Evolutionary conservation across 169 alveolate genomes (phyloP).

Genomic region (Plasmodium relictum): DNA sequence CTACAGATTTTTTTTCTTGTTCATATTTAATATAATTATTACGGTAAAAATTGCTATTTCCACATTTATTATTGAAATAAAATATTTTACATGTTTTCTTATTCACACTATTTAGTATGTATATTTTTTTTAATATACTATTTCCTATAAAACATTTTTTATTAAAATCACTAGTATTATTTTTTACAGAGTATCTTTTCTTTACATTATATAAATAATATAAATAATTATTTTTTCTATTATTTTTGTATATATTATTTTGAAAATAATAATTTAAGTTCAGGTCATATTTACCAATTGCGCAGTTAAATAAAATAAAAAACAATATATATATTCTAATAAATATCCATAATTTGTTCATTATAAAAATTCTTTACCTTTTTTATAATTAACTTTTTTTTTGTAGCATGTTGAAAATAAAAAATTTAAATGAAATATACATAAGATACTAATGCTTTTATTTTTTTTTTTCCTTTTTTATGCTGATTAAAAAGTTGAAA

Average conservation of each 20-base stretch:
- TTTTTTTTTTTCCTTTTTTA: too few relatives aligned
- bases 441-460: too few relatives aligned
- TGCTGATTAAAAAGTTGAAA: too few relatives aligned
- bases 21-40: too few relatives aligned
- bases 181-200: constrained; percentile 13
- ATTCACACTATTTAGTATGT: background rate
- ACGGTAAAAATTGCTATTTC: too few relatives aligned
- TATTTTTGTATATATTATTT: background rate
- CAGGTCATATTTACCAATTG: constrained; percentile 4
- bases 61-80: background rate
- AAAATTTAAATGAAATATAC: too few relatives aligned
- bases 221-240: constrained; percentile 1
- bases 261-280: background rate
- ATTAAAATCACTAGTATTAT: background rate
- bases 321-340: background rate
- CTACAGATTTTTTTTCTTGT: too few relatives aligned
- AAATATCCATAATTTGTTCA: constrained; percentile 39
- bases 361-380: background rate
- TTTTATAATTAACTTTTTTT: too few relatives aligned
- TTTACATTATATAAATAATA: background rate
- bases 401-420: too few relatives aligned
- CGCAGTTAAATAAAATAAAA: constrained; percentile 13
- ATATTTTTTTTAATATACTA: constrained; percentile 7
- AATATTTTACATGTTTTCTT: background rate
- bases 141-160: background rate